Conservation (phyloP, 176 grass and related monocot species). For the Avena atlantica region DNA sequence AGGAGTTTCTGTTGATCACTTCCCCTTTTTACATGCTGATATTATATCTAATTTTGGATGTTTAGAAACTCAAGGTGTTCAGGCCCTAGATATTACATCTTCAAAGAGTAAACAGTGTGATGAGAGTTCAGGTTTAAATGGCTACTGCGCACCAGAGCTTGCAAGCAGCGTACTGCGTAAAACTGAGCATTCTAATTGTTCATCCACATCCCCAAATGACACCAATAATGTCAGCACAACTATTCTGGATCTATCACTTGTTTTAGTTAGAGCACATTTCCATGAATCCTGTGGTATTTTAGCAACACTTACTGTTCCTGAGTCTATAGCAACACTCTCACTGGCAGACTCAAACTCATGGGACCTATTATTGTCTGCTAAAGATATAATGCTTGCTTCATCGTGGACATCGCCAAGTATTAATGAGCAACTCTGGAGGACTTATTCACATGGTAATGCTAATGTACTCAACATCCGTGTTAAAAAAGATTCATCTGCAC, state of each 20-base stretch:
- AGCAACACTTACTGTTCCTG: constrained; percentile 61
- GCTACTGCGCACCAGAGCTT: constrained; percentile 24
- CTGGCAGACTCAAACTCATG: constrained; percentile 57
- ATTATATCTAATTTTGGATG: constrained; percentile 41
- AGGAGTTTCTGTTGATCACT: constrained; percentile 62
- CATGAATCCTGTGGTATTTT: constrained; percentile 81
- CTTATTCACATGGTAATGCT: constrained; percentile 61
- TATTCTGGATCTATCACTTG: constrained; percentile 59
- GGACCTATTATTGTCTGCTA: constrained; percentile 72
- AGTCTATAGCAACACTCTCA: constrained; percentile 62
- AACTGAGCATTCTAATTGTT: constrained; percentile 33
- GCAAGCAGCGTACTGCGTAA: constrained; percentile 27
- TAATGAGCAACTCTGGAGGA: constrained; percentile 66
- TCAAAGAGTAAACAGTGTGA: constrained; percentile 45
- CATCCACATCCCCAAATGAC: constrained; percentile 27
- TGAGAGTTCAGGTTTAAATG: constrained; percentile 40
- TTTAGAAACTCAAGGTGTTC: constrained; percentile 45
- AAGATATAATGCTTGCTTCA: constrained; percentile 69
- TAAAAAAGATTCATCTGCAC: constrained; percentile 60
- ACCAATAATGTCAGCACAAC: constrained; percentile 44
- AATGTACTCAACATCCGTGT: constrained; percentile 67
- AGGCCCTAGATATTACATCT: constrained; percentile 42
- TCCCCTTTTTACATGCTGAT: constrained; percentile 70
- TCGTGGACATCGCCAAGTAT: constrained; percentile 61
- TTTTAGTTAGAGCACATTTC: constrained; percentile 71